Evolutionary conservation across 176 grass and related monocot species (phyloP).

Genomic region (maize (Zea mays)): DNA sequence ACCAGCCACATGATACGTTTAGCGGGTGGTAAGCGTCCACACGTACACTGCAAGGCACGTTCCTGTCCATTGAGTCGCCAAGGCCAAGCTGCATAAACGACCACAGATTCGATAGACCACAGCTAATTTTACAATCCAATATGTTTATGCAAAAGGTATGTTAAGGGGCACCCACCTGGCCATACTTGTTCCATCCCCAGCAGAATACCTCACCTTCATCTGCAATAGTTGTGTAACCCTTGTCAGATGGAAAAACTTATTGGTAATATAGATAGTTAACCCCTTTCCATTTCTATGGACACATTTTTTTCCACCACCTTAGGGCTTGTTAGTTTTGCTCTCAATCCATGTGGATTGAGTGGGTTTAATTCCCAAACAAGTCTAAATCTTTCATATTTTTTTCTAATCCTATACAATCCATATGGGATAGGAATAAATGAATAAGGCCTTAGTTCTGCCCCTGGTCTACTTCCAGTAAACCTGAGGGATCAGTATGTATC

Average conservation of each 20-base stretch:
- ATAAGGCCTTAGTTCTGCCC: not conserved
- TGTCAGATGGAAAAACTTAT: conserved; percentile 16
- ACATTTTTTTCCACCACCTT: not conserved
- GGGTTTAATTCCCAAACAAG: too few relatives aligned
- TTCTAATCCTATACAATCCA: too few relatives aligned
- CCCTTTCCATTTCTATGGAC: not conserved
- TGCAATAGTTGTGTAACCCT: conserved; percentile 30
- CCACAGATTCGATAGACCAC: conserved; percentile 25
- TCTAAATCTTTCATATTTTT: too few relatives aligned
- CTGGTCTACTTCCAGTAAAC: not conserved
- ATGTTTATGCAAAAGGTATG: not conserved
- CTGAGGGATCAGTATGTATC: not conserved
- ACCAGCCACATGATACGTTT: conserved; percentile 91
- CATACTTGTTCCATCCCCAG: conserved; percentile 99
- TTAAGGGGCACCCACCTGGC: conserved; percentile 59
- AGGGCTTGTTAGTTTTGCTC: not conserved
- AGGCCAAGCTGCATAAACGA: conserved; percentile 72
- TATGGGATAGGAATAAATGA: too few relatives aligned
- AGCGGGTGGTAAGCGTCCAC: conserved; percentile 53
- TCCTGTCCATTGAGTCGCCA: conserved; percentile 84
- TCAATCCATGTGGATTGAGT: too few relatives aligned
- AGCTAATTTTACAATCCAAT: not conserved
- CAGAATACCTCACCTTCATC: conserved; percentile 93
- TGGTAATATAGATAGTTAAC: too few relatives aligned
- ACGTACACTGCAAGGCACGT: conserved; percentile 70